Percentiles rank a stretch among this genome's conserved stretches.
These are phyloP conservation scores for Thozetella sp. DNA, from an alignment of 495 filamentous ascomycete species.

Conservation along the genomic window DNA sequence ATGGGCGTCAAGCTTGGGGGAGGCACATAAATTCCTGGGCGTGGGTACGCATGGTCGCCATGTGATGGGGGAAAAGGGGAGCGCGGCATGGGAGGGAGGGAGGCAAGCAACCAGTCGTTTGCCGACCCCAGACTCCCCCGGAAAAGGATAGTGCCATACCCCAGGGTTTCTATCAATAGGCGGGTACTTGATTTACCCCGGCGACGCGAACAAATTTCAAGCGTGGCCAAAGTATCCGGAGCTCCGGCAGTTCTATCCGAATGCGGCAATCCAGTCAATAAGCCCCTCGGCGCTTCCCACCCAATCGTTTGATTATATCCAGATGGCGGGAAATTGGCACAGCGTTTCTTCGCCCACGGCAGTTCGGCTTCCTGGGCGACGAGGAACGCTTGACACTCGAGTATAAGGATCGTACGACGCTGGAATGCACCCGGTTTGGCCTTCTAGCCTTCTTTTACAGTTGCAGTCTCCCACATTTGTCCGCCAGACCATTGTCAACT, in stretches of 20 bases:
- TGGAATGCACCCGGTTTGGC: slow-evolving; percentile 10
- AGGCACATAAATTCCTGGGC: neutral
- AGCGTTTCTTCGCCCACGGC: slow-evolving; percentile 41
- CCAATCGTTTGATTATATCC: slow-evolving; percentile 40
- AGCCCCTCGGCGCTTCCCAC: slow-evolving; percentile 21
- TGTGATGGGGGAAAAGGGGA: neutral
- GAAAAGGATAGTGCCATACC: neutral
- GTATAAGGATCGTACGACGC: slow-evolving; percentile 23
- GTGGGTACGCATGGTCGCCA: neutral
- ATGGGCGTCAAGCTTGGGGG: neutral
- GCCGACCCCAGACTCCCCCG: slow-evolving; percentile 1
- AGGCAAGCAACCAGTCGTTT: neutral
- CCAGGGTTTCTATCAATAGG: slow-evolving; percentile 4
- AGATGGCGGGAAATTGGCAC: slow-evolving; percentile 35
- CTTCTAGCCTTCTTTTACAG: slow-evolving; percentile 9
- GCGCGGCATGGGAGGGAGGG: too few relatives aligned
- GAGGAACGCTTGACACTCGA: slow-evolving; percentile 13
- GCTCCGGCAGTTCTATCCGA: slow-evolving; percentile 37
- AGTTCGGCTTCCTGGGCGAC: slow-evolving; percentile 31
- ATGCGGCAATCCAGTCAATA: slow-evolving; percentile 39
- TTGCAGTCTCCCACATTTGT: neutral
- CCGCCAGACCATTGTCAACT: neutral
- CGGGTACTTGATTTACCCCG: slow-evolving; percentile 1
- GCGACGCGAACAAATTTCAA: neutral
- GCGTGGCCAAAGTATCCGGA: slow-evolving; percentile 23